Evolutionary conservation across 2,329 filamentous ascomycete species (phyloP), one percentile per base, ranked within the genome.

Genomic region (Pseudofabraea citricarpa): DNA sequence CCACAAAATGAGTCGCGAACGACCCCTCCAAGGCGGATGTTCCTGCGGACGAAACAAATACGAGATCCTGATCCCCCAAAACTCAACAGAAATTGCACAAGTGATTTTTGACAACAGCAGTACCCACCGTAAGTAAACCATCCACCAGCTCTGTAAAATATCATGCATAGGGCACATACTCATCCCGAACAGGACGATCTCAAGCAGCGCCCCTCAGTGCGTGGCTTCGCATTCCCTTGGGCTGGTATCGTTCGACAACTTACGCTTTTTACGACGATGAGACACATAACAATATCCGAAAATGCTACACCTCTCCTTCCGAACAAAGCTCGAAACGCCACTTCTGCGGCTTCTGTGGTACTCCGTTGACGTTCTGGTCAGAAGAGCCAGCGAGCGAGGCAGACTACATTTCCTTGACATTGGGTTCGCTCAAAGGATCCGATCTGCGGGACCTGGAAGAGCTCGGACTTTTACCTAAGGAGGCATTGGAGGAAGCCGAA

Each of bases 311-410:
- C 8, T 75, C 82, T 18, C 71, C 71, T 2, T 67, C 71, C 53
- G 75, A 77, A 41, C 72, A 74, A 40, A 46, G 39, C 45, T 72
- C 78, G 1, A 81, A 85, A 60, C 81, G 87, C 39, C 79, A 89
- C 53, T 96, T 96, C 65, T 96, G 90, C 66, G 90, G 90, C 19
- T 94, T 86, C 68, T 95, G 90, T 62, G 90, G 90, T 41, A 95
- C 90, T 0, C 85, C 87, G 10, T 70, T 96, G 42, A 85, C 84
- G 0, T 88, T 84, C 55, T 95, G 89, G 89, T 84, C 81, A 36
- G 90, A 95, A 63, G 66, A 78, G 19, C 85, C 86, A 0, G 68
- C 65, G 1, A 72, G 72, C 40, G 87, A 93, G 60, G 83, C 84
- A 10, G 81, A 90, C 6, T 91, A 78, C 60, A 89, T 96, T 67